Conservation (phyloP, 352 stramenopile species). For the Phytophthora pluvialis region DNA sequence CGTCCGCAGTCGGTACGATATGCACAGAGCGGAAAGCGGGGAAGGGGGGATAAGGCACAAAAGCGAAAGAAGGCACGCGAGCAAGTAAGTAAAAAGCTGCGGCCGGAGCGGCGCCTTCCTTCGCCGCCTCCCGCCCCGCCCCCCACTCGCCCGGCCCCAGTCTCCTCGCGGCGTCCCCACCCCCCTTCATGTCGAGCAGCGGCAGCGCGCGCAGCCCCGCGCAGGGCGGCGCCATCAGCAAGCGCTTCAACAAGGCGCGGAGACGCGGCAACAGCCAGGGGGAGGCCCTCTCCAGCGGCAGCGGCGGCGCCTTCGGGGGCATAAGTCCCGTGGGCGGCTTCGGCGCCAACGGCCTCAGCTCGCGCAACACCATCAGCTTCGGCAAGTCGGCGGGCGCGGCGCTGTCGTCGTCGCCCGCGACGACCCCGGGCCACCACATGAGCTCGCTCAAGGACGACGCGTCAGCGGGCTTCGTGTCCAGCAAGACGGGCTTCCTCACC, state of each 20-base stretch:
- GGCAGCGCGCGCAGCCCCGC: conserved; percentile 34
- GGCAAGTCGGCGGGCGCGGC: conserved; percentile 35
- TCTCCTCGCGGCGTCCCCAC: not conserved
- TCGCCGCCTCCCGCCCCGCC: not conserved
- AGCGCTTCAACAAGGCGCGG: conserved; percentile 75
- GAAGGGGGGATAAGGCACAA: conserved; percentile 29
- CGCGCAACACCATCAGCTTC: conserved; percentile 66
- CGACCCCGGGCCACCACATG: conserved; percentile 13
- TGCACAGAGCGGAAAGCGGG: conserved; percentile 23
- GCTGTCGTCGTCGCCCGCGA: conserved; percentile 28
- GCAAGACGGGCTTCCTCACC: conserved; percentile 86
- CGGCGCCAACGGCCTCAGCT: conserved; percentile 20
- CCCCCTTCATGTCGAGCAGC: conserved; percentile 30
- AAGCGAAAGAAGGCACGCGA: conserved; percentile 28
- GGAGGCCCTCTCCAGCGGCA: conserved; percentile 42
- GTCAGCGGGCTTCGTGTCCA: conserved; percentile 60
- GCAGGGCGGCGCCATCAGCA: conserved; percentile 54
- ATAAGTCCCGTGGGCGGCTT: conserved; percentile 53
- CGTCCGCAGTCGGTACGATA: conserved; percentile 8
- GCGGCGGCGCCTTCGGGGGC: conserved; percentile 38
- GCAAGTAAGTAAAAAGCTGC: not conserved
- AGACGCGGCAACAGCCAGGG: conserved; percentile 76
- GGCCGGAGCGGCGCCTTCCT: conserved; percentile 1
- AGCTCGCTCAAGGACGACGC: conserved; percentile 36
- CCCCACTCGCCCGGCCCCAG: not conserved